These are phyloP conservation scores for Paramecium sexaurelia DNA, from an alignment of 73 alveolate genomes.

Conservation along the genomic window DNA sequence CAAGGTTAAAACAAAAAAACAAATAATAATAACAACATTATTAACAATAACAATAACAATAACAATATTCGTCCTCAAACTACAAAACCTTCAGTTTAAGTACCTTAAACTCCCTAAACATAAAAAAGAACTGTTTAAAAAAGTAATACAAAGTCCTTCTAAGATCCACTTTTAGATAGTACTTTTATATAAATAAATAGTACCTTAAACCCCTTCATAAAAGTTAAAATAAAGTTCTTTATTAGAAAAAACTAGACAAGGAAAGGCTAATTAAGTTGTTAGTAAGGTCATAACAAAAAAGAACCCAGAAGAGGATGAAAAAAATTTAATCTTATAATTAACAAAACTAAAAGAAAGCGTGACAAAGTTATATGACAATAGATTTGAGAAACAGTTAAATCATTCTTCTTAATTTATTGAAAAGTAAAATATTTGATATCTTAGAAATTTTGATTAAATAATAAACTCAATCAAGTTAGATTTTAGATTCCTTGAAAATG, in stretches of 20 bases:
- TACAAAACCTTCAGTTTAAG: not conserved
- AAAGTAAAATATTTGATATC: not conserved
- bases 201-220: not conserved
- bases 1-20: not conserved
- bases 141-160: not conserved
- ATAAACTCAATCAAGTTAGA: not conserved
- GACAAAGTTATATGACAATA: not conserved
- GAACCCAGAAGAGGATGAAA: not conserved
- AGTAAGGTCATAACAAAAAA: not conserved
- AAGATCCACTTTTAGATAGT: not conserved
- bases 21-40: not conserved
- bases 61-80: not conserved
- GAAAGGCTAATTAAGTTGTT: not conserved
- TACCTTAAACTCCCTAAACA: slow-evolving; percentile 2
- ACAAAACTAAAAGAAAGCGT: not conserved
- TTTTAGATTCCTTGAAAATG: not conserved
- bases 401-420: not conserved
- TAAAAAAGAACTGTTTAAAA: not conserved
- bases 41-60: not conserved
- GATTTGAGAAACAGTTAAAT: not conserved
- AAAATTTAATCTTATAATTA: not conserved
- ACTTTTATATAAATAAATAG: not conserved
- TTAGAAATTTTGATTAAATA: slow-evolving; percentile 18
- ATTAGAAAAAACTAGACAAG: not conserved
- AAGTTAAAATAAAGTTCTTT: slow-evolving; percentile 9